Base-by-base conservation (phyloP, 257 asterid genomes). In the Salvia splendens region DNA sequence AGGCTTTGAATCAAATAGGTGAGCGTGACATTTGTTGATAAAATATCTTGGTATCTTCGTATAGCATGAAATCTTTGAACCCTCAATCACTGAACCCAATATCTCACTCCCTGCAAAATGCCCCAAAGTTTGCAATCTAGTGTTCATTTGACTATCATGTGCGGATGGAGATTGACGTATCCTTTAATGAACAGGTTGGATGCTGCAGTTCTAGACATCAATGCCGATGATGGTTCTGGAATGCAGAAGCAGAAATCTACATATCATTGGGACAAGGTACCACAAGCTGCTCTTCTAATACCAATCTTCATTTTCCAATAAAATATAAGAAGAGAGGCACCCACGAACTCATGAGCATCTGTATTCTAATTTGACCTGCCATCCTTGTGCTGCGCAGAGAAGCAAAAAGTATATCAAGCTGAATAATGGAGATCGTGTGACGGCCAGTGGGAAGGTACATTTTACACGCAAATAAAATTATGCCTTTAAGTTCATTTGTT, bases 251-350 rank as follows among this genome's bases (percentile, higher is more conserved):
- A 91, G 77, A 88, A 88, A 76, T 73, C 87, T 79, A 28, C 89
- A 12, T 88, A 78, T 74, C 99, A 93, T 75, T 93, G 99, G 99
- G 99, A 93, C 68, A 93, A 85, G 96, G 99, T 93, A 80, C 73
- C 36, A 63, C 47, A 16, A 55, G 36, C 68, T 69, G 17, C 71
- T 49, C 20, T 52, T 35, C 62, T 38, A 12, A n/a, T 24, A 6
- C 60, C 55, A 43, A 33, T 47, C 51, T 41, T 38, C 14, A 51
- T 5, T 15, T 30, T 59, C 33, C 64, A n/a, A 16, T 12, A 47
- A 4, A 48, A 12, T 46, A 32, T 16, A 50, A 6, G 46, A 63
- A 62, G 3, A 57, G 40, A 60, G 40, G 57, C 68, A 52, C 17
- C 36, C 65, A 33, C 11, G 3, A 20, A 12, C 20, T 48, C 68